Conservation (phyloP, 2,329 filamentous ascomycete species). For the Epichloe brachyelytri region DNA sequence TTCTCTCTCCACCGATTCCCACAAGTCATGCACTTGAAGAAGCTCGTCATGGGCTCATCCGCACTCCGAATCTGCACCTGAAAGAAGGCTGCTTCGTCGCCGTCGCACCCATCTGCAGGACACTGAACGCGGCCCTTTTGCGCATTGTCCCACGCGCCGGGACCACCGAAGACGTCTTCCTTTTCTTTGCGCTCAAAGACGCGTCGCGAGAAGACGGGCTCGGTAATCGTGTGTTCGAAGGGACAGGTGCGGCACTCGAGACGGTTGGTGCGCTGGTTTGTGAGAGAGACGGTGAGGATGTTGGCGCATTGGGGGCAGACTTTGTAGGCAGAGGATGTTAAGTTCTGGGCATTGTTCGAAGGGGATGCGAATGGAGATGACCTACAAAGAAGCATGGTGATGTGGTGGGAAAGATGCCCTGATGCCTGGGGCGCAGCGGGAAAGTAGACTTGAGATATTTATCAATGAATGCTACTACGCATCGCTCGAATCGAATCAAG, state of each 20-base stretch:
- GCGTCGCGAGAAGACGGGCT: constrained; percentile 68
- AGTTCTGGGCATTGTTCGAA: neutral
- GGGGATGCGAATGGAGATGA: constrained; percentile 2
- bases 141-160: constrained; percentile 81
- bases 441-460: too few species aligned
- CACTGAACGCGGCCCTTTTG: constrained; percentile 78
- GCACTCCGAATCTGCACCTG: constrained; percentile 96
- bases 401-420: constrained; percentile 5
- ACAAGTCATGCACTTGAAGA: constrained; percentile 72
- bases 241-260: constrained; percentile 94
- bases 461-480: too few species aligned
- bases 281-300: constrained; percentile 60
- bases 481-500: too few species aligned
- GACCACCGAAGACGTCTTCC: constrained; percentile 81
- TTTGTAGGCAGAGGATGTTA: constrained; percentile 18
- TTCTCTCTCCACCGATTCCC: constrained; percentile 55
- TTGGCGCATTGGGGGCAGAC: constrained; percentile 79
- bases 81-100: constrained; percentile 81
- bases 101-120: constrained; percentile 65
- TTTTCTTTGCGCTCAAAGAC: constrained; percentile 78
- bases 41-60: constrained; percentile 96
- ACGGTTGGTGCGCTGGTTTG: constrained; percentile 53
- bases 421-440: neutral
- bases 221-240: constrained; percentile 73
- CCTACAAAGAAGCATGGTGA: constrained; percentile 54